Percentiles rank a stretch among this genome's conserved stretches.
phyloP scores from a whole-genome alignment of 192 early-diverging fungal genomes.

The Coemansia sp. region DNA sequence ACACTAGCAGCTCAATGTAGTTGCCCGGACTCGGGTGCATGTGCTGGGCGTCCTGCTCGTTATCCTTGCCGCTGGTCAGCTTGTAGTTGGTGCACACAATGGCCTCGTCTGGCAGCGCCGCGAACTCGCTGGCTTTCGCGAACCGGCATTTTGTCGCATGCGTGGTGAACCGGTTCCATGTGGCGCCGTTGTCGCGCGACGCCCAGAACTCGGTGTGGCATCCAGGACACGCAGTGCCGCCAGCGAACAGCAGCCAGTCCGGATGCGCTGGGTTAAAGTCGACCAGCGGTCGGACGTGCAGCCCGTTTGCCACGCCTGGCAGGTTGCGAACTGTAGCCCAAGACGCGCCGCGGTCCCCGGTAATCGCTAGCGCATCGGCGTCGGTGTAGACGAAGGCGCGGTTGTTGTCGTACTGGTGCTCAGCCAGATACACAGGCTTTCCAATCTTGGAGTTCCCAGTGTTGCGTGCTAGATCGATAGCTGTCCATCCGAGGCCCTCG shows the following conservation, averaged over 20 bases:
- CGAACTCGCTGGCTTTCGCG: conserved; percentile 62
- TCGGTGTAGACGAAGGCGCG: conserved; percentile 67
- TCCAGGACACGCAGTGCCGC: conserved; percentile 52
- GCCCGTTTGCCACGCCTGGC: conserved; percentile 60
- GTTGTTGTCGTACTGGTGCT: conserved; percentile 68
- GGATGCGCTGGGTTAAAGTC: conserved; percentile 86
- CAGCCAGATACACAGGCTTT: conserved; percentile 56
- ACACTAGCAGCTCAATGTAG: conserved; percentile 67
- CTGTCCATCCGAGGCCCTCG: conserved; percentile 73
- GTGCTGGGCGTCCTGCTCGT: conserved; percentile 51
- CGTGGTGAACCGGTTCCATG: conserved; percentile 74
- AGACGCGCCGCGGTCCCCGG: conserved; percentile 60
- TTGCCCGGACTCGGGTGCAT: conserved; percentile 53
- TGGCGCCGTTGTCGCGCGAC: conserved; percentile 68
- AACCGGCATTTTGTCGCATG: conserved; percentile 87
- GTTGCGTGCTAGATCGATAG: conserved; percentile 42
- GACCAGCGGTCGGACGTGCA: conserved; percentile 65
- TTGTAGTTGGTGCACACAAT: conserved; percentile 73
- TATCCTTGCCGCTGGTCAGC: conserved; percentile 55
- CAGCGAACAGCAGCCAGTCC: conserved; percentile 87
- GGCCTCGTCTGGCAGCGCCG: conserved; percentile 61
- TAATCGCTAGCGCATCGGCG: conserved; percentile 52
- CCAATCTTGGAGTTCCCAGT: conserved; percentile 29
- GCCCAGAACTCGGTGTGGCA: conserved; percentile 74
- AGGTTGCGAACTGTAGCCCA: conserved; percentile 57